A percentile compares a stretch with the other conserved stretches of the same genome.
These are phyloP conservation scores for Globisporangium echinulatum DNA, from an alignment of 352 stramenopile genomes.

Conservation along the genomic window DNA sequence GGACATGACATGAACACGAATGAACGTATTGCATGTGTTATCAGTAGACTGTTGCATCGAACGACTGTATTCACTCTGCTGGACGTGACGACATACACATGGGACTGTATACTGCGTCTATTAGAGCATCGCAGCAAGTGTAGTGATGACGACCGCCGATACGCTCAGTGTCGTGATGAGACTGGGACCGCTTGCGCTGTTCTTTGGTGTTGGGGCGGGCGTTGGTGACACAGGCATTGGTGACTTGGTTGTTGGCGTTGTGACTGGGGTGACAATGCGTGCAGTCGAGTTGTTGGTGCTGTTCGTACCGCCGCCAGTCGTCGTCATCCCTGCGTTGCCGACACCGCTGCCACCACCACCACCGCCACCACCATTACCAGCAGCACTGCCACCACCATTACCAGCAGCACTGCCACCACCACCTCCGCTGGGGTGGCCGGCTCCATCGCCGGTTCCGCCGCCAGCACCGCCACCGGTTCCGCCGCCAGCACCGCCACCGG, in stretches of 20 bases:
- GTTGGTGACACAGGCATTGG: background rate
- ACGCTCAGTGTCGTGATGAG: background rate
- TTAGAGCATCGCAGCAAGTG: background rate
- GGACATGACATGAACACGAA: too few relatives aligned
- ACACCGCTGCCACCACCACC: background rate
- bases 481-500: background rate
- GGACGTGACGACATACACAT: background rate
- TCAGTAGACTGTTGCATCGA: background rate
- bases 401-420: too few relatives aligned
- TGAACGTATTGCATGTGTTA: background rate
- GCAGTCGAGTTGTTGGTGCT: background rate
- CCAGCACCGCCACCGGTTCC: background rate
- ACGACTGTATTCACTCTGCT: background rate
- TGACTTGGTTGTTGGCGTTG: background rate
- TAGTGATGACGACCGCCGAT: background rate
- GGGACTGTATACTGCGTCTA: background rate
- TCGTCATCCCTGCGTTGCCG: background rate
- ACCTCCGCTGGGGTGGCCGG: too few relatives aligned
- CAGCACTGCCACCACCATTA: too few relatives aligned
- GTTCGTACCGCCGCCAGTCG: background rate
- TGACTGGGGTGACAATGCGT: too few relatives aligned
- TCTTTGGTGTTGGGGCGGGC: background rate
- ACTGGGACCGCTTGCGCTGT: background rate
- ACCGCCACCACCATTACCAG: too few relatives aligned
- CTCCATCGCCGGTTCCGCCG: background rate